Evolutionary conservation across 768 basidiomycete genomes (phyloP), one percentile per base, ranked within the genome.

Genomic region (Panaeolus cyanescens): DNA sequence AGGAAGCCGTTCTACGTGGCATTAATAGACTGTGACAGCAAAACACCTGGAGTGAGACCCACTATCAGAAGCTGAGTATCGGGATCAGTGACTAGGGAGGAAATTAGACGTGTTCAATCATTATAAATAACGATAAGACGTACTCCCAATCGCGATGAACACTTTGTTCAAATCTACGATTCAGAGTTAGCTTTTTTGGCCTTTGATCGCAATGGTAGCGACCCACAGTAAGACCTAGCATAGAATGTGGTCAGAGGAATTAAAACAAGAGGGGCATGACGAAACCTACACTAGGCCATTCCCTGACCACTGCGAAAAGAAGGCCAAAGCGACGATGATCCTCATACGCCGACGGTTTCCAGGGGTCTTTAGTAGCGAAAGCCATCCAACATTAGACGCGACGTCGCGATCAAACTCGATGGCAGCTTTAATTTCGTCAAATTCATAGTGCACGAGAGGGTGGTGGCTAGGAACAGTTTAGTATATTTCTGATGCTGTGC

Each of bases 351-450:
- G 77, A 42, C 79, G 73, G 71, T 88, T 88, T 8, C 85, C 87
- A 4, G 71, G 73, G 10, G 75, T 82, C 68, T 72, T 80, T 69
- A 86, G 68, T 53, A 85, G 72, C 39, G 71, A 74, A 32, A 65
- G 37, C 81, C 80, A 87, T 20, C 80, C 80, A 19, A 82, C 72
- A 34, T 77, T 75, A 9, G 74, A 61, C 25, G 77, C 75, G n/a
- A 78, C 73, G 33, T 74, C 75, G 50, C 74, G 75, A 67, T 79
- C 80, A 42, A 82, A 73, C 3, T 71, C 74, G 59, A 85, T 76
- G 5, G 85, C 85, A 25, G 83, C 79, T 68, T 84, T 86, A 75
- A 90, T 89, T 71, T 89, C 87, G 64, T 83, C 79, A 64, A 84
- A 87, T 68, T 87, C 85, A 67, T 82, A 86, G 63, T 82, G 76